A percentile compares a stretch with the other conserved stretches of the same genome.
These are phyloP conservation scores for Aureobasidium sp. DNA, from an alignment of 2,329 filamentous ascomycete genomes.

Conservation along the genomic window DNA sequence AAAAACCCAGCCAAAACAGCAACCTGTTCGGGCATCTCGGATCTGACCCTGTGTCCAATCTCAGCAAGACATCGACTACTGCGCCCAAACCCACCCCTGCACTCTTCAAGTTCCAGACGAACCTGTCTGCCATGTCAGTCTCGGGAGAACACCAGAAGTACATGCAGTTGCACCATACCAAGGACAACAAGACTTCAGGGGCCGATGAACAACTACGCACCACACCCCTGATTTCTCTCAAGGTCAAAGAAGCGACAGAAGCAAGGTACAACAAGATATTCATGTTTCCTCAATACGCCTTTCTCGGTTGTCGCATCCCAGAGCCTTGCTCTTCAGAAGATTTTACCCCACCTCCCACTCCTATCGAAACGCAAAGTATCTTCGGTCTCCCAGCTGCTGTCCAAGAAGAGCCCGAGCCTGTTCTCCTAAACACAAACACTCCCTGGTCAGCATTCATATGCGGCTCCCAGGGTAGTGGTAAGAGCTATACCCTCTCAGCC, in stretches of 20 bases:
- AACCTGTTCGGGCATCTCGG: not conserved
- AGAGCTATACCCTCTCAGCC: conserved; percentile 51
- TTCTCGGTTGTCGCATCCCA: conserved; percentile 19
- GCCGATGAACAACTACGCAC: conserved; percentile 5
- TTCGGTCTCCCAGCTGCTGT: not conserved
- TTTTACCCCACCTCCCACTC: not conserved
- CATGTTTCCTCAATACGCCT: conserved; percentile 18
- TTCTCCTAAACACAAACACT: conserved; percentile 46
- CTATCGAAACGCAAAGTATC: not conserved
- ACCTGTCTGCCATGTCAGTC: not conserved
- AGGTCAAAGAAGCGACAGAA: not conserved
- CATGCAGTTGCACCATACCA: not conserved
- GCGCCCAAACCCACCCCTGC: not conserved
- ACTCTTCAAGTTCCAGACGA: not conserved
- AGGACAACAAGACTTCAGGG: not conserved
- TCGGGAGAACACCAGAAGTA: not conserved
- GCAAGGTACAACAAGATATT: not conserved
- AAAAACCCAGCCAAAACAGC: not conserved
- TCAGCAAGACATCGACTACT: not conserved
- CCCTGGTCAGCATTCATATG: conserved; percentile 55
- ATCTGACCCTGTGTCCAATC: not conserved
- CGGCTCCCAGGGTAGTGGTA: conserved; percentile 54
- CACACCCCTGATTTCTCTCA: conserved; percentile 1
- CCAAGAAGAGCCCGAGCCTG: conserved; percentile 15
- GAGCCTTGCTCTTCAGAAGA: not conserved